Evolutionary conservation across 345 rosid genomes (phyloP), one percentile per base, ranked within the genome.

Genomic region (Eutrema heterophyllum): DNA sequence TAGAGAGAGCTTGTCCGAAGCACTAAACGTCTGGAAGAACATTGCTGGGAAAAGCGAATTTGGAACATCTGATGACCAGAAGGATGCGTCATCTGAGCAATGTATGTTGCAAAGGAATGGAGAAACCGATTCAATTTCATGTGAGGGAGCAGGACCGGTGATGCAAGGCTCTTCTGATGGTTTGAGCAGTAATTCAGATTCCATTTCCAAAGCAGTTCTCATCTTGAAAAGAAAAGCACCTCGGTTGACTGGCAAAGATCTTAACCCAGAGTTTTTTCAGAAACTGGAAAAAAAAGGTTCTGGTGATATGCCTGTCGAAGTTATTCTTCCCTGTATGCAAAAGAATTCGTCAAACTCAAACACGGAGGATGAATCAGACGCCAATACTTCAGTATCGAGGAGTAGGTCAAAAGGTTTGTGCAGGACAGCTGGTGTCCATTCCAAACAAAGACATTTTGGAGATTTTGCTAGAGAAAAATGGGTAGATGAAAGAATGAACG

Each of bases 181-280:
- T 40, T 67, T 80, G 73, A 83, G 92, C 67, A 79, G 80, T n/a
- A 64, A 75, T 16, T 64, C 49, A 21, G 93, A 85, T 75, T 79
- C 93, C 72, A 85, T 75, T 74, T 57, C 83, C 1, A 86, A 85
- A 83, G 89, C 97, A 63, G 94, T 86, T 68, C 82, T 90, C 48
- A 82, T 92, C 71, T 80, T 95, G 81, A 88, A 90, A 83, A 95
- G 90, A 82, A 92, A 80, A 79, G 79, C 91, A 15, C 98, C 85
- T 64, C 85, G 82, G 12, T 77, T 95, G 51, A 82, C 89, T 40
- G 98, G 93, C 76, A 90, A 88, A 78, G 92, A 88, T 73, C 78
- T 88, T 60, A 95, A 95, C 80, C 94, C 91, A 46, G 99, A 90
- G 74, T 95, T 95, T 81, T 95, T 95, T 79, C 97, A 90, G 71